phyloP scores from a whole-genome alignment of 306 rosid species.

The Castanopsis chinensis region DNA sequence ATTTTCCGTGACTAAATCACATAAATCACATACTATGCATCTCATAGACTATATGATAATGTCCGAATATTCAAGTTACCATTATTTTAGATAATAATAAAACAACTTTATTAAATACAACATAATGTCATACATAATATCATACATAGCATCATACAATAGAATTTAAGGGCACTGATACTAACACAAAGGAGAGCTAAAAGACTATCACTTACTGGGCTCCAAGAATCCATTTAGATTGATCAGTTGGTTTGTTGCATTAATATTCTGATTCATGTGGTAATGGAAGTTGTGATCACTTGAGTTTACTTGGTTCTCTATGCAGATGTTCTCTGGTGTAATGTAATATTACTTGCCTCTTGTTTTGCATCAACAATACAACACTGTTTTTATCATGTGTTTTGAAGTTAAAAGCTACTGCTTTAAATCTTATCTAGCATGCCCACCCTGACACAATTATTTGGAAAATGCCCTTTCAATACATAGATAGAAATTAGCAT shows the following conservation, averaged over 20 bases:
- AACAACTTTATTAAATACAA: too few species aligned
- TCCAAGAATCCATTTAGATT: not conserved
- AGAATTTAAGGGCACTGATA: too few species aligned
- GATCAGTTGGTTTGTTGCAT: not conserved
- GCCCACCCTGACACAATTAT: too few species aligned
- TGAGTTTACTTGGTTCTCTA: not conserved
- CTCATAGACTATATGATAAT: too few species aligned
- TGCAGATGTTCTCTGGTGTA: not conserved
- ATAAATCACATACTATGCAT: too few species aligned
- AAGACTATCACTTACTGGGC: not conserved
- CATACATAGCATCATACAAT: too few species aligned
- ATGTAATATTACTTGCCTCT: not conserved
- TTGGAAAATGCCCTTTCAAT: not conserved
- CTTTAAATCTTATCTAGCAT: too few species aligned
- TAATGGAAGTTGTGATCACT: not conserved
- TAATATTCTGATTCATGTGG: not conserved
- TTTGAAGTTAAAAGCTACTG: not conserved
- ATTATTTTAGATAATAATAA: too few species aligned
- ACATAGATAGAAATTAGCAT: not conserved
- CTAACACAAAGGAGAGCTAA: not conserved
- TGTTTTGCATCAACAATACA: not conserved
- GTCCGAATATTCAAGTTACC: too few species aligned
- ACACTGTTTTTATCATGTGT: not conserved
- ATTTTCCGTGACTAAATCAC: too few species aligned
- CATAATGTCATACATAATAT: too few species aligned